Base-by-base conservation (phyloP, 805 yeast genomes). In the Spathaspora boniae region DNA sequence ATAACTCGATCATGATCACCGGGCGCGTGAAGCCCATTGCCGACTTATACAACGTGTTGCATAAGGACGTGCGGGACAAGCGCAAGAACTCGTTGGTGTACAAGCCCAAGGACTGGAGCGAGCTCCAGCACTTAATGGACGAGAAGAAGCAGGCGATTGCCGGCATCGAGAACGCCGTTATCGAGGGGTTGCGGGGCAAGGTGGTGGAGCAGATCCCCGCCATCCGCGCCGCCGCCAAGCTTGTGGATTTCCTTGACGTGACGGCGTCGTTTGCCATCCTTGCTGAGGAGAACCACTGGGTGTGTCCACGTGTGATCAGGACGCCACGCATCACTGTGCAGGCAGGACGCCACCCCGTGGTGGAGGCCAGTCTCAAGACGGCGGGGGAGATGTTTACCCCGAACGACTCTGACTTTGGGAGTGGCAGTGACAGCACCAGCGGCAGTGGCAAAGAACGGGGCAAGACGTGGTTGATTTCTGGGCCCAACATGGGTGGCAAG, bases 401-500 rank as follows among this genome's bases (percentile, higher is more conserved):
- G 25, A 78, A 42, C 69, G 54, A 62, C 41, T 60, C 68, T 11
- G 45, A 41, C 6, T 33, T 66, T 9, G 58, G 56, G 3, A 44
- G 38, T 15, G 15, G 29, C 16, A n/a, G n/a, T n/a, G n/a, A n/a
- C n/a, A n/a, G 19, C 31, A 15, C 19, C 21, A 16, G 7, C 11
- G 16, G 24, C 4, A 9, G 19, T 2, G n/a, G n/a, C n/a, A n/a
- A n/a, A n/a, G n/a, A n/a, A n/a, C 34, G 38, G 9, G 44, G 42
- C 17, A 50, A 43, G 21, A 23, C 48, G n/a, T 68, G 81, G 53
- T 68, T 88, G 9, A 75, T 88, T 14, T 80, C 95, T 0, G 95
- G 95, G 0, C 93, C 94, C 0, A 85, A 85, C 47, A 84, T 85
- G 89, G 95, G 95, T 6, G 95, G 95, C 1, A 86, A 86, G 50